A percentile compares a stretch with the other conserved stretches of the same genome.
Evolutionary conservation across 805 yeast species (phyloP).

Genomic region (Nakazawaea ambrosiae): DNA sequence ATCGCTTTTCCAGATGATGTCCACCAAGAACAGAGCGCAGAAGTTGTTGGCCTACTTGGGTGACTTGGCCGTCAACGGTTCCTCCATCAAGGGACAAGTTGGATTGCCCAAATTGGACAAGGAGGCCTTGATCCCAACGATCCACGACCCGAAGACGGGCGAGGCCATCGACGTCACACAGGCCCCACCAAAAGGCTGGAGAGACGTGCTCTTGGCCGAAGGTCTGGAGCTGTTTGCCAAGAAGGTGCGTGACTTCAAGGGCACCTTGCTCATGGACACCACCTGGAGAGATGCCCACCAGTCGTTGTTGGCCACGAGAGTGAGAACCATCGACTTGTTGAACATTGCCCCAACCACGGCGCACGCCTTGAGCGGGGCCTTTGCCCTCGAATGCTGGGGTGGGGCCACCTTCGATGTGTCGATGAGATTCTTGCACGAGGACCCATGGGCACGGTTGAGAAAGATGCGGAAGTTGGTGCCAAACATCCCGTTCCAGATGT

Average conservation of each 20-base stretch:
- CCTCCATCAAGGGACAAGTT: conserved; percentile 91
- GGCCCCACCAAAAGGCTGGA: conserved; percentile 79
- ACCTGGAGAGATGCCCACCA: conserved; percentile 99
- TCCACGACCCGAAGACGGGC: conserved; percentile 58
- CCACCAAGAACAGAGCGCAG: conserved; percentile 95
- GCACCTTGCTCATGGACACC: conserved; percentile 93
- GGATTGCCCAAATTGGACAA: conserved; percentile 80
- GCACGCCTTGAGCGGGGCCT: conserved; percentile 81
- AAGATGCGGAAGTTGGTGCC: conserved; percentile 86
- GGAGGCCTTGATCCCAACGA: conserved; percentile 69
- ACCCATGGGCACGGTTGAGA: conserved; percentile 96
- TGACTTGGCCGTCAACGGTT: conserved; percentile 92
- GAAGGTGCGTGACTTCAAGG: conserved; percentile 76
- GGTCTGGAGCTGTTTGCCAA: conserved; percentile 91
- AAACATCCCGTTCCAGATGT: conserved; percentile 98
- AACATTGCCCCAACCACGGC: conserved; percentile 94
- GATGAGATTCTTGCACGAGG: conserved; percentile 97
- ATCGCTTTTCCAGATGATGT: conserved; percentile 85
- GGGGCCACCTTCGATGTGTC: conserved; percentile 99
- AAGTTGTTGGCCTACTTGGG: conserved; percentile 87
- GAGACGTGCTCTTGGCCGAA: conserved; percentile 72
- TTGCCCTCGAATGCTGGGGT: conserved; percentile 99
- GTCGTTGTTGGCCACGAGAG: conserved; percentile 93
- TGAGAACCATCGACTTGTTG: conserved; percentile 85
- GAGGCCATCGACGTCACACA: conserved; percentile 49